Percentiles rank a stretch among this genome's conserved stretches.
Conservation (phyloP, 495 filamentous ascomycete species). For the Astrothelium macrocarpum region DNA sequence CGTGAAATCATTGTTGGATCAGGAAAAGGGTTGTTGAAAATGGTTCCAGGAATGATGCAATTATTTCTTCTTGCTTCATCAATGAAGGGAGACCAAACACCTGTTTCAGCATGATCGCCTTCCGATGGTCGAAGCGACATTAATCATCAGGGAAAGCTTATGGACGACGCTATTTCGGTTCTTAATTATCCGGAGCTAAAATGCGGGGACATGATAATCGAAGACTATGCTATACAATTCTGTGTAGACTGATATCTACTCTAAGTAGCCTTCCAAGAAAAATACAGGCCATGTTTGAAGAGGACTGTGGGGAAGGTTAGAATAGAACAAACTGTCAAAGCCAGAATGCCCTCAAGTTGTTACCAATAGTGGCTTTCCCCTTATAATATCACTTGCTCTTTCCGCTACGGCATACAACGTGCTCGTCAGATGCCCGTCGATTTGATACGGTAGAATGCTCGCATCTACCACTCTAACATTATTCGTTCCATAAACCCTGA, state of each 20-base stretch:
- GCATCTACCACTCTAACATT: conserved; percentile 39
- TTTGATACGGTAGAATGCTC: conserved; percentile 20
- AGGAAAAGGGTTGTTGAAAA: background rate
- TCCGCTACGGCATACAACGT: conserved; percentile 14
- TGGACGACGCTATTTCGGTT: background rate
- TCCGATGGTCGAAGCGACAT: no score
- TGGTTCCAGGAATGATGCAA: background rate
- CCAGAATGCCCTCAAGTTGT: no score
- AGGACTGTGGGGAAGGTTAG: background rate
- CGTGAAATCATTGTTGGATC: background rate
- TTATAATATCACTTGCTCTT: conserved; percentile 15
- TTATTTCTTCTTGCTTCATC: background rate
- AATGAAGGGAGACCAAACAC: no score
- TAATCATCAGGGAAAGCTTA: no score
- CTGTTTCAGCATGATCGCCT: no score
- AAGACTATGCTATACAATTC: background rate
- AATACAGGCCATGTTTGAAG: background rate
- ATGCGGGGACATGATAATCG: background rate
- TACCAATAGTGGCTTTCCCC: background rate
- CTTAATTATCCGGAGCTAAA: background rate
- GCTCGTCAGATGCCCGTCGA: conserved; percentile 6
- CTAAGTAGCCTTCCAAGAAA: background rate
- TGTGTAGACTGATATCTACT: background rate
- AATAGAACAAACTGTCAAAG: background rate
- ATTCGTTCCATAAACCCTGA: conserved; percentile 38